Evolutionary conservation across 495 filamentous ascomycete species (phyloP).

Genomic region (Aspergillus campestris): DNA sequence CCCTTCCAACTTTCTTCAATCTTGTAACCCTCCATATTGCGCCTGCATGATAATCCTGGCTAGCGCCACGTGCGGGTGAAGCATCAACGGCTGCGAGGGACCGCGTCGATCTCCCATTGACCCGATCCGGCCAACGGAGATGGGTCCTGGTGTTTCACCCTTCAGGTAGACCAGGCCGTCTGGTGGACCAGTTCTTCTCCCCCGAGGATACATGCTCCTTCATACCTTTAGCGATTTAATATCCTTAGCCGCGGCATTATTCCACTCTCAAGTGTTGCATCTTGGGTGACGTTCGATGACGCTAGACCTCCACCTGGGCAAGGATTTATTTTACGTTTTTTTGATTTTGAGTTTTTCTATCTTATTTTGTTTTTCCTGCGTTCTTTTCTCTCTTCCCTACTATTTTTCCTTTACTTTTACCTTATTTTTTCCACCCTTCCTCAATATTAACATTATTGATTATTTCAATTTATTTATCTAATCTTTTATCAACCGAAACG

Average conservation of each 20-base stretch:
- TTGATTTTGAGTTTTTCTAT: background rate
- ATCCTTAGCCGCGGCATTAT: slow-evolving; percentile 2
- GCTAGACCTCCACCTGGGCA: background rate
- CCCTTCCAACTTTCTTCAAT: background rate
- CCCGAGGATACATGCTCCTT: slow-evolving; percentile 5
- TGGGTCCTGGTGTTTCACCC: slow-evolving; percentile 4
- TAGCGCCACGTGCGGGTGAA: slow-evolving; percentile 39
- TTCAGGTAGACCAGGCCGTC: background rate
- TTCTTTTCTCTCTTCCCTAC: background rate
- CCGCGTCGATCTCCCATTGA: slow-evolving; percentile 36
- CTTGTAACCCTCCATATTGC: slow-evolving; percentile 9
- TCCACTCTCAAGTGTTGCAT: background rate
- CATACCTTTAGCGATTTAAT: slow-evolving; percentile 2
- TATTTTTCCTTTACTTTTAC: no score
- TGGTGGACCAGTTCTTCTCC: slow-evolving; percentile 7
- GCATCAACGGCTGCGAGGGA: slow-evolving; percentile 39
- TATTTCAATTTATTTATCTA: no score
- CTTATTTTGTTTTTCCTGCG: background rate
- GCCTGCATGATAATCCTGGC: slow-evolving; percentile 38
- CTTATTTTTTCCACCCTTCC: no score
- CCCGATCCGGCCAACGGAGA: slow-evolving; percentile 19
- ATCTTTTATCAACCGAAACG: no score
- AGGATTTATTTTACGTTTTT: background rate
- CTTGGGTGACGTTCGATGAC: slow-evolving; percentile 4
- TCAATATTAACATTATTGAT: no score